A percentile compares a stretch with the other conserved stretches of the same genome.
These are phyloP conservation scores for Rhizomucor pusillus DNA, from an alignment of 371 early-diverging fungal species.

Conservation along the genomic window DNA sequence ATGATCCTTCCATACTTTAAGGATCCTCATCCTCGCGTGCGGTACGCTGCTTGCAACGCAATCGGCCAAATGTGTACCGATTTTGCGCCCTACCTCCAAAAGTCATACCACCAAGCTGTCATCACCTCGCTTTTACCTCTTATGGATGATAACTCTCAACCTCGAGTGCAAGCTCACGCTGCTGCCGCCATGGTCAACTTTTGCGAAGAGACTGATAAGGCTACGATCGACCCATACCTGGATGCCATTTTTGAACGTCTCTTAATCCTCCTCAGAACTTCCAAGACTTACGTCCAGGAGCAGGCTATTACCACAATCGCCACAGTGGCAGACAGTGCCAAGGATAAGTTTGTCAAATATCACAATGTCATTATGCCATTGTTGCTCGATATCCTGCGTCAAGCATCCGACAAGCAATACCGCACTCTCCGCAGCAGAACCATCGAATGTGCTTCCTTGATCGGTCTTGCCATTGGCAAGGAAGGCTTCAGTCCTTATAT, in stretches of 20 bases:
- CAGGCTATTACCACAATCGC: slow-evolving; percentile 97
- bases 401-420: slow-evolving; percentile 82
- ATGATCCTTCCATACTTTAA: slow-evolving; percentile 80
- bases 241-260: slow-evolving; percentile 87
- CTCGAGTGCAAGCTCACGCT: slow-evolving; percentile 93
- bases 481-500: slow-evolving; percentile 83
- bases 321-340: slow-evolving; percentile 94
- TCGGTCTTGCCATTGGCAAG: slow-evolving; percentile 91
- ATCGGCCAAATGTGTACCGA: slow-evolving; percentile 97
- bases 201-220: slow-evolving; percentile 80
- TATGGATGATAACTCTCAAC: slow-evolving; percentile 76
- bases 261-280: slow-evolving; percentile 74
- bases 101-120: slow-evolving; percentile 74
- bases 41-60: slow-evolving; percentile 94
- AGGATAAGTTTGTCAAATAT: slow-evolving; percentile 84
- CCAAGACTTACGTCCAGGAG: slow-evolving; percentile 91
- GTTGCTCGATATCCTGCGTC: slow-evolving; percentile 80
- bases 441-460: slow-evolving; percentile 91
- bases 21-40: slow-evolving; percentile 95
- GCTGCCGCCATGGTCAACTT: slow-evolving; percentile 98
- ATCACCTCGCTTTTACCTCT: slow-evolving; percentile 80
- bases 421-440: slow-evolving; percentile 91
- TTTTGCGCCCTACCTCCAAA: slow-evolving; percentile 86
- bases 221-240: slow-evolving; percentile 81
- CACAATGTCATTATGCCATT: slow-evolving; percentile 93